Evolutionary conservation across 2,329 filamentous ascomycete genomes (phyloP).

Genomic region (Alternaria sp.): DNA sequence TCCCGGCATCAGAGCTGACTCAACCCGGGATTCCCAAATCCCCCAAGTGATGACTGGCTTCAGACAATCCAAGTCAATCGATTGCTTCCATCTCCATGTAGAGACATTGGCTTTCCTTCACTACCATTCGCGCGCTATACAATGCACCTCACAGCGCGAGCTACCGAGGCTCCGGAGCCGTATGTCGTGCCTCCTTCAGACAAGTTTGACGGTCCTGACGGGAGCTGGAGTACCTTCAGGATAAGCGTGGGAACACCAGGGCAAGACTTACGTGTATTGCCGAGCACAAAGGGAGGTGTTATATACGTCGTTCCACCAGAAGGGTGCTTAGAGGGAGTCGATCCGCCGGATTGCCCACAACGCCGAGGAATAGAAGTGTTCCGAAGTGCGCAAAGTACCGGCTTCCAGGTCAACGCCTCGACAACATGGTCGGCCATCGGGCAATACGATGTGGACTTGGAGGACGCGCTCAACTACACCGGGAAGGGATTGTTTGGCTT

Average conservation of each 20-base stretch:
- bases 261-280: conserved; percentile 51
- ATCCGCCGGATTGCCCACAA: conserved; percentile 42
- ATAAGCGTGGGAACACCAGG: conserved; percentile 52
- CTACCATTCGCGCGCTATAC: conserved; percentile 22
- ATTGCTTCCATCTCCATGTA: background rate
- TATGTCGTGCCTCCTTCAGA: conserved; percentile 47
- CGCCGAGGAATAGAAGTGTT: conserved; percentile 45
- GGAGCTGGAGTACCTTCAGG: conserved; percentile 55
- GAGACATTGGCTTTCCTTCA: background rate
- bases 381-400: conserved; percentile 39
- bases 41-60: background rate
- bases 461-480: conserved; percentile 41
- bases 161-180: conserved; percentile 29
- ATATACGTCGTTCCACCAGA: conserved; percentile 47
- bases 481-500: conserved; percentile 44
- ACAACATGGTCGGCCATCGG: conserved; percentile 48
- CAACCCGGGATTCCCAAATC: background rate
- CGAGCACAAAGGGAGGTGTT: conserved; percentile 46
- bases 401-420: conserved; percentile 44
- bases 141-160: conserved; percentile 36
- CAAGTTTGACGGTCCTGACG: conserved; percentile 54
- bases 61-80: conserved; percentile 4
- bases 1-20: conserved; percentile 4
- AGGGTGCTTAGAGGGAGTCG: conserved; percentile 42
- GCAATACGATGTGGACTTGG: conserved; percentile 43